Base-by-base conservation (phyloP, 768 basidiomycete genomes). In the Mycena crocata region DNA sequence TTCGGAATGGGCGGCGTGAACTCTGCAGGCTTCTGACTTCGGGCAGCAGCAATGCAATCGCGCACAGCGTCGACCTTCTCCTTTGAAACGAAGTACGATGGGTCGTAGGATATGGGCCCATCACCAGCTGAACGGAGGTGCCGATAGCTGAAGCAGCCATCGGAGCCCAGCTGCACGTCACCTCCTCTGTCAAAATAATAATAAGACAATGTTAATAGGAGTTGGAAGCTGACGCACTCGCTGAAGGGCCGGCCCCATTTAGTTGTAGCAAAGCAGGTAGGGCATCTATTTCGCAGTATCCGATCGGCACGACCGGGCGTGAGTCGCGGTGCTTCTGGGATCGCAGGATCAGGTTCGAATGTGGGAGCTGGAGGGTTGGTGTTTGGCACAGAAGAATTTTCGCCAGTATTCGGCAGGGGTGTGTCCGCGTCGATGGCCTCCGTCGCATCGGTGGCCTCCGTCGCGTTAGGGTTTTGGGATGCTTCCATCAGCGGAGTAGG, bases 61-160 rank as follows among this genome's bases (percentile, higher is more conserved):
- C 81, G 79, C n/a, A 81, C 74, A 0, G 12, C 26, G 54, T 83
- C 80, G 0, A 84, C 78, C 12, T 75, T 63, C 1, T 42, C 60
- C 26, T 82, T 81, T 0, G 76, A 63, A 28, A 84, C 45, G 35
- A 84, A 72, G 35, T 78, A 78, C 19, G 0, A 64, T 57, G 0
- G 78, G 77, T 1, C 77, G 32, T 81, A 75, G 9, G 67, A 52
- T 2, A 42, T 21, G 3, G 73, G 63, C 55, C 83, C 81, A 0
- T 73, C 63, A 55, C n/a, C 83, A 79, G 45, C 79, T 76, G 65
- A 83, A 82, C 35, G 80, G 81, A 0, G 78, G 79, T 70, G 82
- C 80, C 0, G 71, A n/a, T n/a, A n/a, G n/a, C n/a, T n/a, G n/a
- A n/a, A n/a, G n/a, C n/a, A n/a, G n/a, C n/a, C n/a, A n/a, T n/a